A percentile compares a stretch with the other conserved stretches of the same genome.
Evolutionary conservation across 129 eudicot species (phyloP).

Genomic region (Centrapalus pauciflorus): DNA sequence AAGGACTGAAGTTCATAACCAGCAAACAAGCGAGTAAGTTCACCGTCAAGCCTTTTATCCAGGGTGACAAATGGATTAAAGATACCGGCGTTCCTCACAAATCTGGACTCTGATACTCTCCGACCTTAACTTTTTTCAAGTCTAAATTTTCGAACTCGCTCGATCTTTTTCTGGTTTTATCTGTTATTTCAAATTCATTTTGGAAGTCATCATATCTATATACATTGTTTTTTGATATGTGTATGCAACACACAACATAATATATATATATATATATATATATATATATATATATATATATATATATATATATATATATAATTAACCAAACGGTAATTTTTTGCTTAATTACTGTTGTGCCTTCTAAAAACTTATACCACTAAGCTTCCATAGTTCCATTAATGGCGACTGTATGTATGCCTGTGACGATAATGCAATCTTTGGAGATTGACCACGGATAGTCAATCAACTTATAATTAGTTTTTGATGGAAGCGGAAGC

Average conservation of each 20-base stretch:
- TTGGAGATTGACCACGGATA: too few relatives aligned
- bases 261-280: too few relatives aligned
- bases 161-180: background rate
- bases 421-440: too few relatives aligned
- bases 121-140: background rate
- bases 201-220: background rate
- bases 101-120: slow-evolving; percentile 30
- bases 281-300: too few relatives aligned
- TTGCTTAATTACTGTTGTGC: too few relatives aligned
- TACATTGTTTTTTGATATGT: slow-evolving; percentile 6
- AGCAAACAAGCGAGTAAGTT: slow-evolving; percentile 30
- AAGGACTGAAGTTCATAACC: slow-evolving; percentile 27
- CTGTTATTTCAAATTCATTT: slow-evolving; percentile 17
- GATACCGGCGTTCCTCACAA: slow-evolving; percentile 29
- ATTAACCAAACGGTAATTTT: too few relatives aligned
- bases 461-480: too few relatives aligned
- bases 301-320: too few relatives aligned
- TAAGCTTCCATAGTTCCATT: too few relatives aligned
- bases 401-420: too few relatives aligned
- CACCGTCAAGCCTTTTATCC: slow-evolving; percentile 36
- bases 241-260: background rate
- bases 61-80: slow-evolving; percentile 39
- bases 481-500: too few relatives aligned
- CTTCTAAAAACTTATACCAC: too few relatives aligned
- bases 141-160: background rate